phyloP scores from a whole-genome alignment of 2,329 filamentous ascomycete species.

The Myriosclerotinia curreyana region DNA sequence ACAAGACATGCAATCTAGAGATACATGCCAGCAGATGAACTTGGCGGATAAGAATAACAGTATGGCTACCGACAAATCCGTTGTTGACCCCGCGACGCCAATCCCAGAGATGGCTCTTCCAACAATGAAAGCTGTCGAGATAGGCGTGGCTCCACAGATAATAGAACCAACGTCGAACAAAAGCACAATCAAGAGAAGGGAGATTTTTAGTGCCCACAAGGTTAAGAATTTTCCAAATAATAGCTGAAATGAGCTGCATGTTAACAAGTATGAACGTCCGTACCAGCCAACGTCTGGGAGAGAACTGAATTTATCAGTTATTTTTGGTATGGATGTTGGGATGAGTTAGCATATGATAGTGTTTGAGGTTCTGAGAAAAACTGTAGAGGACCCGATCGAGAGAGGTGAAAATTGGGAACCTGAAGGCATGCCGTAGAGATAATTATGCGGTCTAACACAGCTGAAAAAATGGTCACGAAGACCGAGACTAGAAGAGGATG shows the following conservation, averaged over 20 bases:
- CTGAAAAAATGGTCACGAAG: conserved; percentile 24
- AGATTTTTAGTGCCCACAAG: conserved; percentile 21
- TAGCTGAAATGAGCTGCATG: neutral
- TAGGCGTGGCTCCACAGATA: neutral
- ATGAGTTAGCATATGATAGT: conserved; percentile 30
- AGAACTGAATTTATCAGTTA: neutral
- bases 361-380: conserved; percentile 29
- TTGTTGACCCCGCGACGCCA: neutral
- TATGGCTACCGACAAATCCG: neutral
- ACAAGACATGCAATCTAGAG: neutral
- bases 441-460: conserved; percentile 21
- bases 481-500: conserved; percentile 20
- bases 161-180: neutral
- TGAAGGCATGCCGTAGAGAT: neutral
- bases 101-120: conserved; percentile 4
- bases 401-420: conserved; percentile 12
- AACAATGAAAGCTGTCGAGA: neutral
- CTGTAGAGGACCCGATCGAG: conserved; percentile 37
- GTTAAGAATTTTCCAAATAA: conserved; percentile 20
- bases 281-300: conserved; percentile 38
- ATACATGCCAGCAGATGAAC: neutral
- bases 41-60: neutral
- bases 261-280: conserved; percentile 36
- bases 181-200: neutral
- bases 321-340: conserved; percentile 40